Evolutionary conservation across 2,329 filamentous ascomycete genomes (phyloP).

Genomic region (Penicillium sp.): DNA sequence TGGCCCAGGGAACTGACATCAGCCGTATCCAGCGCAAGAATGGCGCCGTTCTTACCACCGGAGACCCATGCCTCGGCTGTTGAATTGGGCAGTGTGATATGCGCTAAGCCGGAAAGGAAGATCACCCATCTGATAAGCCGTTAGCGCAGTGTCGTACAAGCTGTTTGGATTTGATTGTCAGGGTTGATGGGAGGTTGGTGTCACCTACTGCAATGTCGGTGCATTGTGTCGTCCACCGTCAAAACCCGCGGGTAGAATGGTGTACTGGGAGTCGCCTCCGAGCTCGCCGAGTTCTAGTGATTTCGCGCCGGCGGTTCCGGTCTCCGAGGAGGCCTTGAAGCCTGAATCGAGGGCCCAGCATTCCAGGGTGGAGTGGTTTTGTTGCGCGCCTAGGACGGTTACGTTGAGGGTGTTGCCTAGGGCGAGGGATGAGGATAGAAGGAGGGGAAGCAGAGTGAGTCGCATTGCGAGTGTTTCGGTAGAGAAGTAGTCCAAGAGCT

Average conservation of each 20-base stretch:
- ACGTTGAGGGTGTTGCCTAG: slow-evolving; percentile 37
- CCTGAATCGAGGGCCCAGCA: slow-evolving; percentile 45
- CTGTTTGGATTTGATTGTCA: neutral
- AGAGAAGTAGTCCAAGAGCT: neutral
- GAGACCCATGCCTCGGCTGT: slow-evolving; percentile 35
- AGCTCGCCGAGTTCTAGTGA: slow-evolving; percentile 32
- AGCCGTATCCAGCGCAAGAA: slow-evolving; percentile 44
- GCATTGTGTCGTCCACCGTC: slow-evolving; percentile 44
- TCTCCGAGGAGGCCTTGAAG: slow-evolving; percentile 30
- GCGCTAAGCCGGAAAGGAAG: slow-evolving; percentile 41
- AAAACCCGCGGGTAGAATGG: slow-evolving; percentile 36
- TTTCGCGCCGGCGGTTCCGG: slow-evolving; percentile 33
- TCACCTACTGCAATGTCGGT: slow-evolving; percentile 41
- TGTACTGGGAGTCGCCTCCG: slow-evolving; percentile 32
- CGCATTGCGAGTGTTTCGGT: slow-evolving; percentile 10
- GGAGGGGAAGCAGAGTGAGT: slow-evolving; percentile 8
- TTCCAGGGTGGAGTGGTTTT: slow-evolving; percentile 42
- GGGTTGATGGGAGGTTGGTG: neutral
- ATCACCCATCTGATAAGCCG: slow-evolving; percentile 27
- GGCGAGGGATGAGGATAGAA: slow-evolving; percentile 10
- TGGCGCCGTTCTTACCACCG: slow-evolving; percentile 42
- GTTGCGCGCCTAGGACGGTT: slow-evolving; percentile 38
- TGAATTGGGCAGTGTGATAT: slow-evolving; percentile 42
- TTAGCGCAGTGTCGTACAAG: neutral
- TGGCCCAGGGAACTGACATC: slow-evolving; percentile 43